A percentile compares a stretch with the other conserved stretches of the same genome.
phyloP scores from a whole-genome alignment of 1,284 basidiomycete species.

The Pseudozyma hubeiensis region DNA sequence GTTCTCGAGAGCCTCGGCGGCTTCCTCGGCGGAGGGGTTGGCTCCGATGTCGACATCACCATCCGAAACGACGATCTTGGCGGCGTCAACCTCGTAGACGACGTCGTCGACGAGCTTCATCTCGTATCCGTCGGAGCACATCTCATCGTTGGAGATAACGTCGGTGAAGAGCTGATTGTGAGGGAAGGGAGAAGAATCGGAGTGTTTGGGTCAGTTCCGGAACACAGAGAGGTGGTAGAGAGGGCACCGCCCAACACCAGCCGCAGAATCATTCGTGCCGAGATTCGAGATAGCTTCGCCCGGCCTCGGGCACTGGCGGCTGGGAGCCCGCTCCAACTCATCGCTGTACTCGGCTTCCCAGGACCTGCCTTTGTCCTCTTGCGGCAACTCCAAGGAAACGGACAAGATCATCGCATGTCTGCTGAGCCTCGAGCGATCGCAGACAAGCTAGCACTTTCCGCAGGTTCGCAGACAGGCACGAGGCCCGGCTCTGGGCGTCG shows the following conservation, averaged over 20 bases:
- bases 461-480: too few species aligned
- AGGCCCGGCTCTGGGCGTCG: too few species aligned
- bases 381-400: too few species aligned
- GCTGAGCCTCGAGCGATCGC: too few species aligned
- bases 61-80: slow-evolving; percentile 79
- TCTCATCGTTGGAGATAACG: slow-evolving; percentile 85
- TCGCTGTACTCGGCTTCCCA: too few species aligned
- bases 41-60: slow-evolving; percentile 92
- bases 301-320: neutral
- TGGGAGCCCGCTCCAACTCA: too few species aligned
- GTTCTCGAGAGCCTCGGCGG: slow-evolving; percentile 83
- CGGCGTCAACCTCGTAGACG: slow-evolving; percentile 90
- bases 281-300: too few species aligned
- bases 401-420: too few species aligned
- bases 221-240: neutral
- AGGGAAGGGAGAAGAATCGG: neutral
- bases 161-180: slow-evolving; percentile 75
- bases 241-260: slow-evolving; percentile 8
- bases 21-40: slow-evolving; percentile 80
- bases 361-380: too few species aligned
- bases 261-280: neutral
- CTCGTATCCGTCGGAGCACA: slow-evolving; percentile 71
- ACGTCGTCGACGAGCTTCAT: slow-evolving; percentile 86
- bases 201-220: slow-evolving; percentile 2
- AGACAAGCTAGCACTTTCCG: too few species aligned